Conservation (phyloP, 2,329 filamentous ascomycete genomes). For the Aspergillus latus region DNA sequence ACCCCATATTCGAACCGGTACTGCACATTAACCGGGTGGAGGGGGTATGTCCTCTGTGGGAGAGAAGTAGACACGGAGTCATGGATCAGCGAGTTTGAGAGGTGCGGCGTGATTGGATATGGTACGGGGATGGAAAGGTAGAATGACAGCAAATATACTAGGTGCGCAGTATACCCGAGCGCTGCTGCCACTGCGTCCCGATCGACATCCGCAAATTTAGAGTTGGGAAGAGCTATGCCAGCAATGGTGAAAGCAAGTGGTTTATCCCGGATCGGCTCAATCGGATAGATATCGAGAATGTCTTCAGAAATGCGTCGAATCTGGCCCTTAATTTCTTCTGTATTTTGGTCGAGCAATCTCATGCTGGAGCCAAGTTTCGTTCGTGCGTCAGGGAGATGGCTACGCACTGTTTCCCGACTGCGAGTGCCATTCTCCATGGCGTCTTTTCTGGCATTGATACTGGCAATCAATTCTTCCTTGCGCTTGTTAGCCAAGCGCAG, state of each 20-base stretch:
- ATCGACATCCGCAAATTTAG: conserved; percentile 66
- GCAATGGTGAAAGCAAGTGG: conserved; percentile 83
- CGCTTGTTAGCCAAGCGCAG: conserved; percentile 62
- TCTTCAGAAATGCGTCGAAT: conserved; percentile 85
- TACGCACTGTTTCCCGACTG: conserved; percentile 58
- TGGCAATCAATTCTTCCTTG: conserved; percentile 66
- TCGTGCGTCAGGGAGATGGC: conserved; percentile 62
- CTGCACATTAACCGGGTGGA: conserved; percentile 72
- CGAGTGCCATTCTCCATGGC: conserved; percentile 66
- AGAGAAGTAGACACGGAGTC: conserved; percentile 65
- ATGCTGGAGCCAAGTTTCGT: conserved; percentile 60
- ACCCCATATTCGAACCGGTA: conserved; percentile 96
- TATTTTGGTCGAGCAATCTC: conserved; percentile 54
- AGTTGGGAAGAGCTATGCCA: conserved; percentile 75
- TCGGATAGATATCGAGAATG: conserved; percentile 74
- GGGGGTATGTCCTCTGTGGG: conserved; percentile 70
- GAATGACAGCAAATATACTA: conserved; percentile 73
- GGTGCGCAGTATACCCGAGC: conserved; percentile 74
- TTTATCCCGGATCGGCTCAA: conserved; percentile 63
- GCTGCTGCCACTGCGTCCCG: conserved; percentile 75
- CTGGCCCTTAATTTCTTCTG: conserved; percentile 73
- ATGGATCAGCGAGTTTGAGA: conserved; percentile 71
- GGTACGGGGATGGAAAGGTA: conserved; percentile 78
- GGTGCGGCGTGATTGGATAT: conserved; percentile 72
- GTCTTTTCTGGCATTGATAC: conserved; percentile 63